Percentiles rank a stretch among this genome's conserved stretches.
Evolutionary conservation across 306 rosid species (phyloP).

Genomic region (Prunus mira): DNA sequence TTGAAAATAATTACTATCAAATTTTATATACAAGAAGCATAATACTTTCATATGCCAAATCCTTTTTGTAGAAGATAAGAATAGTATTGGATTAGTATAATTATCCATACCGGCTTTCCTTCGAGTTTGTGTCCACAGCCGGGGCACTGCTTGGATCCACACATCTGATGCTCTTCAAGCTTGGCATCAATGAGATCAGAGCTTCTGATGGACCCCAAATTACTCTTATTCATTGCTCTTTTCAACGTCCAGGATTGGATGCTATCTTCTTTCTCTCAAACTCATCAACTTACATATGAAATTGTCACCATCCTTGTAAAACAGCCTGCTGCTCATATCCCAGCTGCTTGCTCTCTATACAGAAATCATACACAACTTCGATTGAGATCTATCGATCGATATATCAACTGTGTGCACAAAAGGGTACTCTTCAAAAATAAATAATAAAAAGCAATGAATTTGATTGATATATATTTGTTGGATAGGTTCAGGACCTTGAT

Average conservation of each 20-base stretch:
- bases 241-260: neutral
- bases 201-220: slow-evolving; percentile 54
- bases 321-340: slow-evolving; percentile 22
- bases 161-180: slow-evolving; percentile 93
- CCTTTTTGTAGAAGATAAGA: neutral
- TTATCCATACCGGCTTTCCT: slow-evolving; percentile 65
- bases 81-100: neutral
- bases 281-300: slow-evolving; percentile 11
- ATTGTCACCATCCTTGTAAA: slow-evolving; percentile 13
- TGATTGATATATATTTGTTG: neutral
- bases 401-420: neutral
- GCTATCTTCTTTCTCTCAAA: slow-evolving; percentile 28
- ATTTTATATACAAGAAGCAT: neutral
- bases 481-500: neutral
- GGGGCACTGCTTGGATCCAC: slow-evolving; percentile 97
- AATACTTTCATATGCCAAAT: neutral
- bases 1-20: neutral
- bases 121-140: slow-evolving; percentile 93
- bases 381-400: neutral
- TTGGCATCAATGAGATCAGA: slow-evolving; percentile 92
- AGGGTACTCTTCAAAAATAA: neutral
- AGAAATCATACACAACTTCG: neutral
- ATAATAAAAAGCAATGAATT: neutral
- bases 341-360: slow-evolving; percentile 15
- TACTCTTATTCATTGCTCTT: slow-evolving; percentile 46